A percentile compares a stretch with the other conserved stretches of the same genome.
Conservation (phyloP, 495 filamentous ascomycete species). For the Hypoxylon intermedium region DNA sequence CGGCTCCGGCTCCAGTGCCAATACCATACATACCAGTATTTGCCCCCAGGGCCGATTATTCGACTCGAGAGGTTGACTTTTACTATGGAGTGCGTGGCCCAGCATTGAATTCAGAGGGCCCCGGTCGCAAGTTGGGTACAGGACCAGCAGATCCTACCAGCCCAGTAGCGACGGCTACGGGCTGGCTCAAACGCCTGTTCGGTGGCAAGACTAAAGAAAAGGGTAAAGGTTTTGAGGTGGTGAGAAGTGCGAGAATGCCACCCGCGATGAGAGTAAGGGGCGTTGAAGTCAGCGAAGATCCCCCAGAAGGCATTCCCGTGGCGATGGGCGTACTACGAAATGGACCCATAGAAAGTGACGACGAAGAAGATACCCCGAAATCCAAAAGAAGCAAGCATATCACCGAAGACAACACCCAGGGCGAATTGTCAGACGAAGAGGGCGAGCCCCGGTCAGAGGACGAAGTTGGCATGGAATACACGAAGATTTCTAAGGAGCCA, state of each 20-base stretch:
- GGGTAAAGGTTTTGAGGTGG: conserved; percentile 95
- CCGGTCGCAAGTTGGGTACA: conserved; percentile 84
- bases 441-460: conserved; percentile 49
- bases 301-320: conserved; percentile 64
- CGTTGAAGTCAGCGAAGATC: conserved; percentile 62
- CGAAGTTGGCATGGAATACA: conserved; percentile 48
- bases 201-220: conserved; percentile 85
- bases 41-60: conserved; percentile 75
- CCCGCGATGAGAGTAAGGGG: conserved; percentile 60
- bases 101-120: conserved; percentile 79
- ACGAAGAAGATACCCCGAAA: conserved; percentile 53
- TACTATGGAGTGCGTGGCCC: conserved; percentile 92
- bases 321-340: conserved; percentile 63
- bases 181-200: conserved; percentile 83
- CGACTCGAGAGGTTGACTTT: conserved; percentile 90
- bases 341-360: conserved; percentile 65
- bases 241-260: conserved; percentile 79
- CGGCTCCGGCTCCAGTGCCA: conserved; percentile 24
- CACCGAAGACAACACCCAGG: conserved; percentile 42
- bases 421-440: conserved; percentile 56
- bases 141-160: conserved; percentile 94
- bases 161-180: conserved; percentile 83
- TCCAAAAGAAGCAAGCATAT: conserved; percentile 32
- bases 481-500: conserved; percentile 57
- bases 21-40: conserved; percentile 44